Evolutionary conservation across 2,329 filamentous ascomycete species (phyloP), one percentile per base, ranked within the genome.

Genomic region (Neonectria hederae): DNA sequence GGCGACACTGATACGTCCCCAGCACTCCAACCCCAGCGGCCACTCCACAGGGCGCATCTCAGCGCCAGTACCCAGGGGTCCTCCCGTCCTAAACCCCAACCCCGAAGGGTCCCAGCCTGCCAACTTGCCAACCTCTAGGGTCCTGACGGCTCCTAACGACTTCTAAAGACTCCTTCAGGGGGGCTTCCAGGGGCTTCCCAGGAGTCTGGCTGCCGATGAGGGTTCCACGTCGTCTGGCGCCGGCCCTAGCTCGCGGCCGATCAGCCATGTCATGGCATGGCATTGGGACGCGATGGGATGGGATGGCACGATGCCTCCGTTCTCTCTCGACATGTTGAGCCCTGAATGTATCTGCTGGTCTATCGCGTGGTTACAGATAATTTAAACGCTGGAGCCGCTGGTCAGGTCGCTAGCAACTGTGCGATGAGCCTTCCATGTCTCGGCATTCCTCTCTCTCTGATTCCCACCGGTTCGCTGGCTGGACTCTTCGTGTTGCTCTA

Each of bases 391-490:
- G 63, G 63, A 67, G 54, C 63, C 62, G 63, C 69, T 53, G 62
- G 52, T 38, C 64, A 67, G 65, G 63, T 66, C 56, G 49, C 32
- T 59, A 56, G 46, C 56, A 45, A 60, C 49, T 45, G 19, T 54
- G 38, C 26, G 24, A 28, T 11, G 30, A 6, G 5, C 26, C 38
- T 5, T n/a, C n/a, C n/a, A n/a, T 30, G 42, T 52, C 22, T 45
- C n/a, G 24, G 11, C 19, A 17, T 54, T 30, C 59, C 21, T 24
- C 14, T 38, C 13, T 21, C 52, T 63, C 55, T 57, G 57, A 68
- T 65, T 64, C 71, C 72, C 72, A 74, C 72, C 67, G 58, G 72
- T 74, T 74, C 66, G 70, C 72, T 70, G 62, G 70, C 72, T 70
- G 62, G 61, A 55, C 63, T 63, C 62, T 46, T 66, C 55, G 69